Base-by-base conservation (phyloP, 139 green algal genomes). In the Ettlia oleoabundans region DNA sequence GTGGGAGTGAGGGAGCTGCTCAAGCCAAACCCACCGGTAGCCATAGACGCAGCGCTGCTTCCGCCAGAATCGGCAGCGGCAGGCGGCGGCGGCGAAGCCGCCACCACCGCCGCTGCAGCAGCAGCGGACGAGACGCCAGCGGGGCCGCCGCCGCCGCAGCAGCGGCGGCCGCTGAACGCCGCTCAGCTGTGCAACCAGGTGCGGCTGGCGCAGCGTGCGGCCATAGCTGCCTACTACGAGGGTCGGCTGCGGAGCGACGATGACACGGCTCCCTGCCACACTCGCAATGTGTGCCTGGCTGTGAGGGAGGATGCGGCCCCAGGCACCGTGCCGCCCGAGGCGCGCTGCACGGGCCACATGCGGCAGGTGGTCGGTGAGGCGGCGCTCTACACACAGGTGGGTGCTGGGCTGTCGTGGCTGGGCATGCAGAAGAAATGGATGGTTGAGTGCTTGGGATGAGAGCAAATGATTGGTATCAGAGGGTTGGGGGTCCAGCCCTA, bases 151-250 rank as follows among this genome's bases (percentile, higher is more conserved):
- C 26, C 75, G 52, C 63, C 63, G 63, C n/a, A 6, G 7, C 18
- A n/a, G 21, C 63, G 26, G 4, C 33, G 35, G 35, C 2, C 75
- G 26, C 55, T 95, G 2, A 85, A 62, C 21, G 32, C 82, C 5
- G 89, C 85, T 8, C 87, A 93, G 88, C 82, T 98, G 21, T 82
- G 86, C 43, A 98, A 98, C 84, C 94, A 97, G 88, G 87, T 87
- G 13, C 28, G 64, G 43, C 78, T 97, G 33, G 43, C 64, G 55
- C 68, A 76, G 58, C 80, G 88, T 38, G 33, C 35, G 22, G 43
- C 26, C 71, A 80, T 61, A 28, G 55, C 58, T 30, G 78, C 58
- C 26, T 96, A 95, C 85, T 97, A 96, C 78, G 87, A 94, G 40
- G 85, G 88, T 13, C 38, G 42, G 70, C 79, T 96, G 87, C 80